Evolutionary conservation across 192 early-diverging fungal genomes (phyloP).

Genomic region (Rhizophagus sp.): DNA sequence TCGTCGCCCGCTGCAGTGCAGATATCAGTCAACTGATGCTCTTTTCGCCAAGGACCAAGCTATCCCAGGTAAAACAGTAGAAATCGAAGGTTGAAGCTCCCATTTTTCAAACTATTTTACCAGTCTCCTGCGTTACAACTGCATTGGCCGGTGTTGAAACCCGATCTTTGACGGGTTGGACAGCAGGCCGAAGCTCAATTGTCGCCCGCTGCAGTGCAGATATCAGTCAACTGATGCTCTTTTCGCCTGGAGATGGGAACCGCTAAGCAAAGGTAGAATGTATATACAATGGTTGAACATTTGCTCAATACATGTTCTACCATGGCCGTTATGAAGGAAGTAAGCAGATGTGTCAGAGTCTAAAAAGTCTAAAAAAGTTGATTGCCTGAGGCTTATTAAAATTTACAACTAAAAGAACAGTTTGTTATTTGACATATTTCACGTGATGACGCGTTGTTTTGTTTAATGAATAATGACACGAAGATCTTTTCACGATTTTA

Average conservation of each 20-base stretch:
- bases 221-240: neutral
- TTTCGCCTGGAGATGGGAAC: constrained; percentile 24
- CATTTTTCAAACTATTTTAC: constrained; percentile 21
- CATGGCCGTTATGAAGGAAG: no score
- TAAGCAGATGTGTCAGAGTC: no score
- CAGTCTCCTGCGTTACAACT: constrained; percentile 23
- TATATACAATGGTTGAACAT: neutral
- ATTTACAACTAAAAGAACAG: no score
- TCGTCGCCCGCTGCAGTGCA: constrained; percentile 13
- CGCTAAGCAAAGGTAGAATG: constrained; percentile 1
- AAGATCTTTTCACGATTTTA: no score
- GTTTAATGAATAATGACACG: no score
- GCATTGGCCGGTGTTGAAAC: constrained; percentile 13
- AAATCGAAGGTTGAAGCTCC: constrained; percentile 23
- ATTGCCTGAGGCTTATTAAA: no score
- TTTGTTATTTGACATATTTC: no score
- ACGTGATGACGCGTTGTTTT: no score
- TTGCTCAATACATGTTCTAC: no score
- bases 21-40: neutral
- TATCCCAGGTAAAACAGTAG: constrained; percentile 20
- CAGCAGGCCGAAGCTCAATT: neutral
- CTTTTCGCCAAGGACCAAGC: constrained; percentile 25
- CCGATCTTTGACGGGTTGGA: neutral
- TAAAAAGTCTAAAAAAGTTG: no score
- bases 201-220: constrained; percentile 20